phyloP scores from a whole-genome alignment of 2,329 filamentous ascomycete genomes.

The Colletotrichum cordylinicola region DNA sequence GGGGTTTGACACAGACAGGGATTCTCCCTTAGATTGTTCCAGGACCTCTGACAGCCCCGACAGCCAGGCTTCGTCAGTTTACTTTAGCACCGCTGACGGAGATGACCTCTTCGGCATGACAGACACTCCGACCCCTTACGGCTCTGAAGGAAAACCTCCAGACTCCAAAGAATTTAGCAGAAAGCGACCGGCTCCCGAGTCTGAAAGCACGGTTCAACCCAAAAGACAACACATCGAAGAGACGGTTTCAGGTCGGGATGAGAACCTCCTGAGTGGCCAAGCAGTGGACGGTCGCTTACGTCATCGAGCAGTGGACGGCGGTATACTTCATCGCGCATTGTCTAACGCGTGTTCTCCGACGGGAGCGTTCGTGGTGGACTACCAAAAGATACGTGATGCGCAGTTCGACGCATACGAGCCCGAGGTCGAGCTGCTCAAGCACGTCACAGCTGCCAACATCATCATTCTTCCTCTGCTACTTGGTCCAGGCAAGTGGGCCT shows the following conservation, averaged over 20 bases:
- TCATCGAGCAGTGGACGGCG: neutral
- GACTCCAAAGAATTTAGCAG: neutral
- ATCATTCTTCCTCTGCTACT: neutral
- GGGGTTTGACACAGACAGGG: neutral
- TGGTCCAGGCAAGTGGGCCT: neutral
- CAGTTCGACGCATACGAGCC: neutral
- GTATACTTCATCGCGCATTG: neutral
- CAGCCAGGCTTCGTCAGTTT: neutral
- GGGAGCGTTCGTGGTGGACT: neutral
- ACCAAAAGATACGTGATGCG: neutral
- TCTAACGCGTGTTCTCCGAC: neutral
- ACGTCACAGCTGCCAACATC: neutral
- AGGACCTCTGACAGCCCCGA: neutral
- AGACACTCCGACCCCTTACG: neutral
- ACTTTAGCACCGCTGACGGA: neutral
- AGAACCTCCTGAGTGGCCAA: neutral
- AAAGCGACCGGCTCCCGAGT: neutral
- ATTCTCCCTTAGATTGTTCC: neutral
- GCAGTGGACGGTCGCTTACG: neutral
- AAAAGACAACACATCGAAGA: neutral
- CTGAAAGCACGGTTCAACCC: neutral
- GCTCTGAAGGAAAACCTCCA: neutral
- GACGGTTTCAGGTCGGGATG: neutral
- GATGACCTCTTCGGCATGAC: neutral
- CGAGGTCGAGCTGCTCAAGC: neutral